Evolutionary conservation across 257 asterid genomes (phyloP), one percentile per base, ranked within the genome.

Genomic region (Plantago major): DNA sequence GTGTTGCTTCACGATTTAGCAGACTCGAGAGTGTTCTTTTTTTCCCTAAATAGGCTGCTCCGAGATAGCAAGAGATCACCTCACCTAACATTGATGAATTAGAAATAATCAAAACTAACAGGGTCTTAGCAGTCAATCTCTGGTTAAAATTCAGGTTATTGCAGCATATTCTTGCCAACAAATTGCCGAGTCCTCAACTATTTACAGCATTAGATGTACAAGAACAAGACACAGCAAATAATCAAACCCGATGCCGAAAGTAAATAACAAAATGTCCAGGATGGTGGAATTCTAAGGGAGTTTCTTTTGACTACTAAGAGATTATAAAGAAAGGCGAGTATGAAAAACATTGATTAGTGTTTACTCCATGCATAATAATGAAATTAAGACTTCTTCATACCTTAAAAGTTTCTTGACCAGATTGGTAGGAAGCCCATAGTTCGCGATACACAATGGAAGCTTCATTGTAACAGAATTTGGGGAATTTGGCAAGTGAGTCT

Each of bases 391-490:
- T 37, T 54, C 59, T 10, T 46, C 46, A 70, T 87, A 93, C 99
- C 97, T 89, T 93, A 76, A 93, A 69, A 93, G 87, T 72, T 93
- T 93, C 79, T 82, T 89, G 62, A 74, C 79, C 46, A 93, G 90
- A 79, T 87, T 87, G 11, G 90, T 86, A 87, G 74, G 94, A 82
- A 71, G 75, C 86, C 99, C 99, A 93, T 4, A 97, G 99, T 76
- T 77, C n/a, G 95, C 38, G n/a, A 45, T 67, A 59, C 73, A 69
- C 63, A 93, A 67, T 37, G 97, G 99, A 37, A 58, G 83, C 78
- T 79, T 87, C 99, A 85, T 89, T 58, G 76, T 57, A 42, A 93
- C 96, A 74, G 89, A 80, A 65, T 71, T 74, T 19, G 99, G 97
- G 99, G 74, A 89, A 93, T 78, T 85, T 93, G 58, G 88, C 80